Evolutionary conservation across 495 filamentous ascomycete species (phyloP).

Genomic region (Echria macrotheca): DNA sequence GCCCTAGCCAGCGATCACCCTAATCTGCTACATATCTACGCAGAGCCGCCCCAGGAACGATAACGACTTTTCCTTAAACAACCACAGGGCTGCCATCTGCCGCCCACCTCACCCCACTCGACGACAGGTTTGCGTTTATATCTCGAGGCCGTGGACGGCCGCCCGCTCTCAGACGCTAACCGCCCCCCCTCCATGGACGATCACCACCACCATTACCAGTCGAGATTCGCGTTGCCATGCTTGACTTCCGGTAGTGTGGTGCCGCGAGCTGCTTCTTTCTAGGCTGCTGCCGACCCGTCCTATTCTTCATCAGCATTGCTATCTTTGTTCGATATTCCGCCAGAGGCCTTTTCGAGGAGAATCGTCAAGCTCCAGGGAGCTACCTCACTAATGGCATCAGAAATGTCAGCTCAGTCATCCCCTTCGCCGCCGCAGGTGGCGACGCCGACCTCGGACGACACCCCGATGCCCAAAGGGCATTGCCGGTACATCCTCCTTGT

Average conservation of each 20-base stretch:
- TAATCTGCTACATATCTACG: slow-evolving; percentile 19
- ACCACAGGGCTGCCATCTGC: slow-evolving; percentile 9
- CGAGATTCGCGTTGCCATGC: slow-evolving; percentile 23
- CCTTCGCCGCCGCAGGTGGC: slow-evolving; percentile 29
- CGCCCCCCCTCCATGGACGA: slow-evolving; percentile 24
- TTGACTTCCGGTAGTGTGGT: slow-evolving; percentile 24
- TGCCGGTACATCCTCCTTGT: slow-evolving; percentile 52
- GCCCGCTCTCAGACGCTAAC: neutral
- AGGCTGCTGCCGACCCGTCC: neutral
- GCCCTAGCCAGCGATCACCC: slow-evolving; percentile 7
- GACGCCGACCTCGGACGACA: slow-evolving; percentile 28
- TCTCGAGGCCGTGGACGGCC: slow-evolving; percentile 13
- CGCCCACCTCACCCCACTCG: neutral
- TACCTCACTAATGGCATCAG: slow-evolving; percentile 4
- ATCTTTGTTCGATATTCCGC: neutral
- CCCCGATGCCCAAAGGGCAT: slow-evolving; percentile 45
- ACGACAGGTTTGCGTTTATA: slow-evolving; percentile 4
- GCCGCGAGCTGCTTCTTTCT: slow-evolving; percentile 13
- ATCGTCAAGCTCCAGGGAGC: neutral
- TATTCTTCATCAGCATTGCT: neutral
- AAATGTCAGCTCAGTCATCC: slow-evolving; percentile 25
- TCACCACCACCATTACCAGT: slow-evolving; percentile 9
- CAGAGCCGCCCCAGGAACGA: slow-evolving; percentile 22
- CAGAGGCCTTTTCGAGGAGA: neutral
- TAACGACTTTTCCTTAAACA: slow-evolving; percentile 19